These are phyloP conservation scores for Flammula alnicola DNA, from an alignment of 1,284 basidiomycete genomes.

Conservation along the genomic window DNA sequence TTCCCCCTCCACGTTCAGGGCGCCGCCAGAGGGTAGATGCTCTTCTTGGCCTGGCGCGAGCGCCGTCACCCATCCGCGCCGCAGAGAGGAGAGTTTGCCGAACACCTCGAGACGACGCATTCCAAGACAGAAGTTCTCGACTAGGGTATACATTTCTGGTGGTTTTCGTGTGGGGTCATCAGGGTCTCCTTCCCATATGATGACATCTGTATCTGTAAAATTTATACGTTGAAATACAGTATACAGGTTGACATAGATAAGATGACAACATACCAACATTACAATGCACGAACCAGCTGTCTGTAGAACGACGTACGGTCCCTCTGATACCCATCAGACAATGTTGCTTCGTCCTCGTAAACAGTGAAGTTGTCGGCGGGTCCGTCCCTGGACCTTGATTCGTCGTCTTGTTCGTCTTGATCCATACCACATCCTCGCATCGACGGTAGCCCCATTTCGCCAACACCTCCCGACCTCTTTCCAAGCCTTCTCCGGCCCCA, in stretches of 20 bases:
- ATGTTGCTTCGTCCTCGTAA: conserved; percentile 92
- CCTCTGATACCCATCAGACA: conserved; percentile 99
- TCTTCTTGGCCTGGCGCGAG: conserved; percentile 68
- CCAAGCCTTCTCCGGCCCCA: conserved; percentile 89
- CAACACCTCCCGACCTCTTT: conserved; percentile 89
- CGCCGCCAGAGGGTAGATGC: conserved; percentile 40
- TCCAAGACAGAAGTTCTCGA: conserved; percentile 98
- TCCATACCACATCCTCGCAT: conserved; percentile 98
- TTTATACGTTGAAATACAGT: conserved; percentile 1
- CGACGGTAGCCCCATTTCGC: conserved; percentile 95
- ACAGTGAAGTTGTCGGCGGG: conserved; percentile 79
- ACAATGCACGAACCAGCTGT: conserved; percentile 96
- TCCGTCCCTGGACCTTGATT: conserved; percentile 84
- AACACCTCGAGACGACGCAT: conserved; percentile 92
- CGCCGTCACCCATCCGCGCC: conserved; percentile 93
- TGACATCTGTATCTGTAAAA: conserved; percentile 88
- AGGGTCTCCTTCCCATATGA: conserved; percentile 91
- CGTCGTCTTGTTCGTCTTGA: conserved; percentile 82
- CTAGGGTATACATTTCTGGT: conserved; percentile 92
- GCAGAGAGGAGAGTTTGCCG: conserved; percentile 73
- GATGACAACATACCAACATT: conserved; percentile 76
- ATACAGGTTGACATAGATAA: background rate
- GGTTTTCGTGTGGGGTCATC: conserved; percentile 85
- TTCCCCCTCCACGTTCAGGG: conserved; percentile 43
- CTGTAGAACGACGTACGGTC: conserved; percentile 92